phyloP scores from a whole-genome alignment of 1,139 yeast genomes.

The Kodamaea derodonti region DNA sequence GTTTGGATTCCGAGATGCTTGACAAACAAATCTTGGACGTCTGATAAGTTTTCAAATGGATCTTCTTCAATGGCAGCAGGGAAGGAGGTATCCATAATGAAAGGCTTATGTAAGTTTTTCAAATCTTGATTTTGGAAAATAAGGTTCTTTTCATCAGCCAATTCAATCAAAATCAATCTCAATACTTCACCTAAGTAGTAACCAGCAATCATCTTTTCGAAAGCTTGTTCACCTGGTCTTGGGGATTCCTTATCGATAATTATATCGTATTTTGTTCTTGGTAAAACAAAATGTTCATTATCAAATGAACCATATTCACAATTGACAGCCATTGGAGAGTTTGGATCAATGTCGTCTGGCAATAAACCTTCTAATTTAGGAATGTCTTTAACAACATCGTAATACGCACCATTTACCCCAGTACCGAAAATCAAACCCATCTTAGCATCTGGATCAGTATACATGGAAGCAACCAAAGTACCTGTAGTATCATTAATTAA shows the following conservation, averaged over 20 bases:
- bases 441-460: constrained; percentile 81
- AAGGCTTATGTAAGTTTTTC: constrained; percentile 52
- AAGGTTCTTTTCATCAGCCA: constrained; percentile 54
- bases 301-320: constrained; percentile 99
- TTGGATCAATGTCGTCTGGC: constrained; percentile 56
- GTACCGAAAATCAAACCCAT: constrained; percentile 98
- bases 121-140: constrained; percentile 70
- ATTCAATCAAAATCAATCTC: constrained; percentile 75
- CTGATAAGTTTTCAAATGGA: constrained; percentile 80
- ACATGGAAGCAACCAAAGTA: constrained; percentile 92
- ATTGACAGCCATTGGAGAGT: constrained; percentile 89
- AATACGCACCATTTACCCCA: constrained; percentile 97
- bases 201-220: constrained; percentile 97
- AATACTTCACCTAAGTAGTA: constrained; percentile 91
- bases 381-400: constrained; percentile 68
- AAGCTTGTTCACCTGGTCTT: constrained; percentile 93
- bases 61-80: constrained; percentile 87
- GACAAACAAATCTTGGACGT: constrained; percentile 65
- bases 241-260: constrained; percentile 82
- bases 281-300: constrained; percentile 78
- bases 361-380: constrained; percentile 79
- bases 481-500: constrained; percentile 97
- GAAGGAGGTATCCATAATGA: constrained; percentile 83
- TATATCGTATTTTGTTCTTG: constrained; percentile 86
- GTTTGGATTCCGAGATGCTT: constrained; percentile 57